phyloP scores from a whole-genome alignment of 1,284 basidiomycete species.

The Cutaneotrichosporon sp. region DNA sequence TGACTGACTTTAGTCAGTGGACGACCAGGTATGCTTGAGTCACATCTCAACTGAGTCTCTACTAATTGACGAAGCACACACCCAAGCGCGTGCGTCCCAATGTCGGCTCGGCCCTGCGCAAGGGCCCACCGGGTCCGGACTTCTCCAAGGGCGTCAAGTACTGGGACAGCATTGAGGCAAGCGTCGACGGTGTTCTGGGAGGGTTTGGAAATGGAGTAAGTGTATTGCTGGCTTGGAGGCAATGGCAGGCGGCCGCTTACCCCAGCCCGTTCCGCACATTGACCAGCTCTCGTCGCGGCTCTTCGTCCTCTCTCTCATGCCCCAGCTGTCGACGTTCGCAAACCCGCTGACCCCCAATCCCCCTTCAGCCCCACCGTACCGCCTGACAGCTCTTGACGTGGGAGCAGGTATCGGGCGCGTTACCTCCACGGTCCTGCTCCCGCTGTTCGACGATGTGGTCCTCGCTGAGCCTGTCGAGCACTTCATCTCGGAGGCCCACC shows the following conservation, averaged over 20 bases:
- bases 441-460: constrained; percentile 76
- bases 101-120: constrained; percentile 31
- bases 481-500: constrained; percentile 68
- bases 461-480: constrained; percentile 76
- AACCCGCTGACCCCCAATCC: constrained; percentile 56
- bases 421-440: constrained; percentile 74
- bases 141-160: constrained; percentile 51
- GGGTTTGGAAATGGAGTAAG: constrained; percentile 49
- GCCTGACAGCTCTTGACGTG: constrained; percentile 76
- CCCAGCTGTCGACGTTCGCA: constrained; percentile 67
- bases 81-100: constrained; percentile 22
- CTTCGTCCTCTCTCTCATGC: constrained; percentile 72
- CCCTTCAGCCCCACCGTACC: constrained; percentile 32
- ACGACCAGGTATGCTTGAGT: not conserved
- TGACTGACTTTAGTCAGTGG: not conserved
- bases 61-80: constrained; percentile 10
- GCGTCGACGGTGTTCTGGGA: constrained; percentile 51
- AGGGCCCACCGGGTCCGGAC: constrained; percentile 35
- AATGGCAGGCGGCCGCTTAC: no score
- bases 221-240: not conserved
- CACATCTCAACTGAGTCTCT: not conserved
- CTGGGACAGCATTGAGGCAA: constrained; percentile 50
- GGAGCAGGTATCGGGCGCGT: constrained; percentile 85
- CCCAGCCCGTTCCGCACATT: constrained; percentile 73
- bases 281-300: constrained; percentile 82